Percentiles rank a stretch among this genome's conserved stretches.
These are phyloP conservation scores for Abrus pulchellus DNA, from an alignment of 306 rosid species.

Conservation along the genomic window DNA sequence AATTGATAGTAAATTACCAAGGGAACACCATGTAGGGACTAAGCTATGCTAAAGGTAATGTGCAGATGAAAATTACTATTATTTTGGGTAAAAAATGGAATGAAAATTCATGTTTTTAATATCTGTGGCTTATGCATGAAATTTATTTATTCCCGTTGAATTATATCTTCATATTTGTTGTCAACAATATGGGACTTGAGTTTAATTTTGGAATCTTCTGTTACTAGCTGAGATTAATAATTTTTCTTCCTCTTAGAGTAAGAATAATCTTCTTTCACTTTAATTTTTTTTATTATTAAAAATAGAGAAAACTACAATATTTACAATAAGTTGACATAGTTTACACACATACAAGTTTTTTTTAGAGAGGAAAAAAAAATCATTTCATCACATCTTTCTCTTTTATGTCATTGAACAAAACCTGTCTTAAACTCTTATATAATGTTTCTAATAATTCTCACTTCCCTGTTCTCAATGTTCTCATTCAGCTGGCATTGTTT, in stretches of 20 bases:
- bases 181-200: too few relatives aligned
- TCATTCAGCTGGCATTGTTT: slow-evolving; percentile 34
- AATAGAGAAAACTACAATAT: not conserved
- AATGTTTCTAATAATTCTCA: slow-evolving; percentile 5
- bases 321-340: not conserved
- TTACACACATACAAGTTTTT: not conserved
- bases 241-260: not conserved
- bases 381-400: not conserved
- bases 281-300: not conserved
- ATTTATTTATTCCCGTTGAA: not conserved
- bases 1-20: not conserved
- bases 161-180: too few relatives aligned
- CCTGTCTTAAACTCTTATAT: not conserved
- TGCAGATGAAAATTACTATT: not conserved
- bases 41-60: not conserved
- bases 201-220: not conserved
- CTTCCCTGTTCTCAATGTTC: not conserved
- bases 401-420: not conserved
- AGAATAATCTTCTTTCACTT: not conserved
- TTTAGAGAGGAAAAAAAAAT: not conserved
- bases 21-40: not conserved
- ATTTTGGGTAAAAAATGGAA: not conserved
- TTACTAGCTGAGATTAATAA: not conserved
- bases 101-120: not conserved
- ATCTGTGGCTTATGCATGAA: not conserved